Percentiles rank a stretch among this genome's conserved stretches.
These are phyloP conservation scores for Phytophthora capsici DNA, from an alignment of 352 stramenopile genomes.

Conservation along the genomic window DNA sequence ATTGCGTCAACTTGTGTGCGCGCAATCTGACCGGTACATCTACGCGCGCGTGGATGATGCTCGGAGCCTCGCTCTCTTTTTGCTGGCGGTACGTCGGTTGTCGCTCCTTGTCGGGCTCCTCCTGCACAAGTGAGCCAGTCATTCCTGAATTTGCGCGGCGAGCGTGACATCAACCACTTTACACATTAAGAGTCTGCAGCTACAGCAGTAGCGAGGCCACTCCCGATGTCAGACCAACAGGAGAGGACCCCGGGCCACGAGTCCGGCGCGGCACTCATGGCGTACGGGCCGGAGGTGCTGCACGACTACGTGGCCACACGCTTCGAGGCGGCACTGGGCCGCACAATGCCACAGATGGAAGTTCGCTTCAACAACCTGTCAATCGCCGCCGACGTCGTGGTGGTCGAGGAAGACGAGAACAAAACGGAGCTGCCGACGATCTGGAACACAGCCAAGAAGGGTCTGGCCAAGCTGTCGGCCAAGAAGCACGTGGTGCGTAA, in stretches of 20 bases:
- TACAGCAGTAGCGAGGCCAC: background rate
- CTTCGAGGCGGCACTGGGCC: slow-evolving; percentile 43
- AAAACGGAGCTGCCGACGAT: slow-evolving; percentile 49
- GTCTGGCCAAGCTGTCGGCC: slow-evolving; percentile 32
- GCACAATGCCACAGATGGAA: slow-evolving; percentile 57
- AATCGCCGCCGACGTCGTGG: slow-evolving; percentile 35
- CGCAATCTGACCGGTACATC: slow-evolving; percentile 20
- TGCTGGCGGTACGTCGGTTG: background rate
- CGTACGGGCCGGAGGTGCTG: slow-evolving; percentile 39
- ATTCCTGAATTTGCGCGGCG: slow-evolving; percentile 35
- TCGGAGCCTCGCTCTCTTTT: background rate
- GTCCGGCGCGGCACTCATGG: slow-evolving; percentile 41
- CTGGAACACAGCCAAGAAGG: slow-evolving; percentile 48
- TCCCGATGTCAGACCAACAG: slow-evolving; percentile 7
- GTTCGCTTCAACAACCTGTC: slow-evolving; percentile 35
- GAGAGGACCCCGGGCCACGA: slow-evolving; percentile 32
- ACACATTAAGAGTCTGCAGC: background rate
- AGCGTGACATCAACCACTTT: slow-evolving; percentile 17
- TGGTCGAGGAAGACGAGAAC: slow-evolving; percentile 21
- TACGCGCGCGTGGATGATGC: slow-evolving; percentile 17
- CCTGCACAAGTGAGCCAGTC: slow-evolving; percentile 8
- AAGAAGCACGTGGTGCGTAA: slow-evolving; percentile 53
- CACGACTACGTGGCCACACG: slow-evolving; percentile 41
- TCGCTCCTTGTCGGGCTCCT: background rate
- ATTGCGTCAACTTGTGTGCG: slow-evolving; percentile 24